Conservation (phyloP, 495 filamentous ascomycete species). For the Podospora fimiseda region DNA sequence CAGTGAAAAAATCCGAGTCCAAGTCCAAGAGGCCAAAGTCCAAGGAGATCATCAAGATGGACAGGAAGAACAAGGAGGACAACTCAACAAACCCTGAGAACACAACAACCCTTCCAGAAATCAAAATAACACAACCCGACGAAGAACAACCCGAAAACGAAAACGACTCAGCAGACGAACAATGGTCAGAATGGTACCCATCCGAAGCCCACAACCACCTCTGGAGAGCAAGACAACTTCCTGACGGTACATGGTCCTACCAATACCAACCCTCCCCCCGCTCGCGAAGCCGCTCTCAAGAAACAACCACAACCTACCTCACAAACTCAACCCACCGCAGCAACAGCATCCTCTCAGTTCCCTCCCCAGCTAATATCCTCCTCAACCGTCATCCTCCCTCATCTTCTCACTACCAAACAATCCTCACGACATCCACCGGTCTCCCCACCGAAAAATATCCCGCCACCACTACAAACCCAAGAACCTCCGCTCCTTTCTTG, state of each 20-base stretch:
- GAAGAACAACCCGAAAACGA: too few species aligned
- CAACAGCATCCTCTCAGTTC: background rate
- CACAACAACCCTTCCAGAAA: too few species aligned
- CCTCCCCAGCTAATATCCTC: background rate
- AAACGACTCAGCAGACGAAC: too few species aligned
- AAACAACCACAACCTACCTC: background rate
- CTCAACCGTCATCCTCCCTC: conserved; percentile 1
- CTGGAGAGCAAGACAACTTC: conserved; percentile 12
- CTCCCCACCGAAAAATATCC: conserved; percentile 3
- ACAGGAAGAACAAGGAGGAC: too few species aligned
- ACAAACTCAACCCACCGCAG: background rate
- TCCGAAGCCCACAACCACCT: conserved; percentile 7
- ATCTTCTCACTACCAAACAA: conserved; percentile 14
- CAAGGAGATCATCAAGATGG: too few species aligned
- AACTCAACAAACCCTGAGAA: too few species aligned
- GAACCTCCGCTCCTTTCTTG: background rate
- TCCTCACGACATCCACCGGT: conserved; percentile 16
- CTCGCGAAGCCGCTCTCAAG: too few species aligned
- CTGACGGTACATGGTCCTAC: conserved; percentile 4
- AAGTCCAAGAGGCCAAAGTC: background rate
- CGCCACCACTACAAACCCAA: conserved; percentile 2
- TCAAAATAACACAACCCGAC: too few species aligned
- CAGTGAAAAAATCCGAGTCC: background rate
- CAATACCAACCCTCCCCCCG: too few species aligned
- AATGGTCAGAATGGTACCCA: conserved; percentile 16